Base-by-base conservation (phyloP, 208 protist species). In the Acanthamoeba triangularis region DNA sequence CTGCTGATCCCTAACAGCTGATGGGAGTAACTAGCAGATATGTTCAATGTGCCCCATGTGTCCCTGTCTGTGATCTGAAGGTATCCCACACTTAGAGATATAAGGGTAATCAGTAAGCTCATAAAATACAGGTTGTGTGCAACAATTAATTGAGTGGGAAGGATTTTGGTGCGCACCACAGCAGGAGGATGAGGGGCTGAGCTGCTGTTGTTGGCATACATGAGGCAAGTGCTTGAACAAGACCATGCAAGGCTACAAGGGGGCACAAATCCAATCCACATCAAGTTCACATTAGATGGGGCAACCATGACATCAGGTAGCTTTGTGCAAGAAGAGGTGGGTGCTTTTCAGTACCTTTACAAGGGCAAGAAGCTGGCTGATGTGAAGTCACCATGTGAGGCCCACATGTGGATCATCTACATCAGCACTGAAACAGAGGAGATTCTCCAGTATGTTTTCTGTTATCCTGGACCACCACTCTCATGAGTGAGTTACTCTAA, bases 201-300 rank as follows among this genome's bases (percentile, higher is more conserved):
- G 14, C 49, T 54, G 49, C 49, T 6, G 13, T 54, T 54, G 49
- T 1, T 54, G 49, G 49, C 49, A 11, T 54, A 54, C 14, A 54
- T 54, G 49, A 54, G 49, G 14, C 49, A 54, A 54, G 49, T 54
- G 49, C 49, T 54, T 54, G 49, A 54, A 54, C 49, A 18, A 20
- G 13, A 54, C 49, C 49, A 8, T 1, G 49, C 14, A 18, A 54
- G 49, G 49, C 49, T 54, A 54, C 49, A 54, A 54, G 13, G 14
- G 49, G 49, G 49, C 49, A 54, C 49, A 54, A 18, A 18, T 20
- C 49, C 49, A 8, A 11, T 54, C 49, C 14, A 54, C 49, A 6
- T 93, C 20, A 93, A 93, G 88, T 93, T 93, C 18, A 20, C 88
- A 13, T 54, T 76, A 18, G 82, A 90, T 10, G 82, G 82, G 14